Base-by-base conservation (phyloP, 306 rosid species). In the Cajanus cajan region DNA sequence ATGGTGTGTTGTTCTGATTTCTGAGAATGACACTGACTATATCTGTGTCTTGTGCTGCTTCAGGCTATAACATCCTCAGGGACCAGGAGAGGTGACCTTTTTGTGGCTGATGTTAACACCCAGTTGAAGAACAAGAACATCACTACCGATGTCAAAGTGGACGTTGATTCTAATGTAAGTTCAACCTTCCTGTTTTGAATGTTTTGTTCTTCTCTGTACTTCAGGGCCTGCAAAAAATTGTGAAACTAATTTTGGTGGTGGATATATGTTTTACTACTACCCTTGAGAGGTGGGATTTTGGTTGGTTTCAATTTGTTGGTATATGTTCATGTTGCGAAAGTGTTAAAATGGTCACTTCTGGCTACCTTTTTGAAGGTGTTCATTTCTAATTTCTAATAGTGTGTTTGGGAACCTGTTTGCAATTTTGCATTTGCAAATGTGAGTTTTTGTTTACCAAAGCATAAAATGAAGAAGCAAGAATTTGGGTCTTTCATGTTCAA, bases 121-220 rank as follows among this genome's bases (percentile, higher is more conserved):
- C 90, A 90, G 90, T 71, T 95, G 73, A 92, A 90, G 96, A 91
- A 90, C 90, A 95, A 95, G 84, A 92, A 95, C 85, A 87, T 95
- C 90, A 95, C 98, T 2, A 88, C 98, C 15, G 96, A 90, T 69
- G 48, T 95, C 4, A 92, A 95, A 92, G 97, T 95, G 36, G 98
- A 95, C 88, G 87, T 97, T 13, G 77, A 85, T 84, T 92, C 98
- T 41, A 95, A 87, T 22, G 98, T 95, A 72, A 88, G 97, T 78
- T 8, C 24, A 47, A 43, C 14, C 24, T 43, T 79, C 18, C 63
- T 48, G 10, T 67, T 21, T n/a, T n/a, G n/a, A n/a, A n/a, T n/a
- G n/a, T n/a, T 65, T 70, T 48, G 61, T 66, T 65, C 13, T 61
- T 33, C 16, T 13, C 5, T 36, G 8, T 59, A 4, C 48, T 59